These are phyloP conservation scores for Debaryomyces tyrocola DNA, from an alignment of 805 yeast species.

Conservation along the genomic window DNA sequence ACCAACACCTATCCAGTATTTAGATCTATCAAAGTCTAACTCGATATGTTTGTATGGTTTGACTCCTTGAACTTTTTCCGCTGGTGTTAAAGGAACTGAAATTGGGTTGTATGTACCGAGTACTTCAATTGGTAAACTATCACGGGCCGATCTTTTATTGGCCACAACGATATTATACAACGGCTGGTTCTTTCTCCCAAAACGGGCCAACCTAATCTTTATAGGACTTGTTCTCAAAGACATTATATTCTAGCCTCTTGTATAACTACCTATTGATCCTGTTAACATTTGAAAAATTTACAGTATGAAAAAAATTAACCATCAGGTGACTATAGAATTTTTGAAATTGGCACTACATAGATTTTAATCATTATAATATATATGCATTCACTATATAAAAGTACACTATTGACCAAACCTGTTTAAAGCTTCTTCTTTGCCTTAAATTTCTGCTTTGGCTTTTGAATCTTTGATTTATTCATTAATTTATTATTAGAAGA, in stretches of 20 bases:
- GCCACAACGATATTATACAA: constrained; percentile 91
- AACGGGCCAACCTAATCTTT: constrained; percentile 86
- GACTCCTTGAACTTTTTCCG: constrained; percentile 55
- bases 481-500: constrained; percentile 10
- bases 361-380: not conserved
- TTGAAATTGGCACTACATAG: not conserved
- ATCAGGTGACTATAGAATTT: not conserved
- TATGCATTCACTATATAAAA: not conserved
- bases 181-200: constrained; percentile 88
- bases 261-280: not conserved
- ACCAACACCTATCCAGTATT: constrained; percentile 97
- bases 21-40: constrained; percentile 83
- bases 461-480: constrained; percentile 25
- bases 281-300: not conserved
- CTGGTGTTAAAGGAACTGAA: constrained; percentile 66
- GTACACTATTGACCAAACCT: not conserved
- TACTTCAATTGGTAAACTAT: constrained; percentile 89
- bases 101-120: constrained; percentile 90
- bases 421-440: constrained; percentile 57
- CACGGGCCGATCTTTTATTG: constrained; percentile 72
- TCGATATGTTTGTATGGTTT: constrained; percentile 74
- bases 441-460: constrained; percentile 52
- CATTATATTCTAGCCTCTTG: not conserved
- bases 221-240: constrained; percentile 52
- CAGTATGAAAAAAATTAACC: not conserved